Percentiles rank a stretch among this genome's conserved stretches.
These are phyloP conservation scores for Silene coronaria DNA, from an alignment of 179 eudicot species.

Conservation along the genomic window DNA sequence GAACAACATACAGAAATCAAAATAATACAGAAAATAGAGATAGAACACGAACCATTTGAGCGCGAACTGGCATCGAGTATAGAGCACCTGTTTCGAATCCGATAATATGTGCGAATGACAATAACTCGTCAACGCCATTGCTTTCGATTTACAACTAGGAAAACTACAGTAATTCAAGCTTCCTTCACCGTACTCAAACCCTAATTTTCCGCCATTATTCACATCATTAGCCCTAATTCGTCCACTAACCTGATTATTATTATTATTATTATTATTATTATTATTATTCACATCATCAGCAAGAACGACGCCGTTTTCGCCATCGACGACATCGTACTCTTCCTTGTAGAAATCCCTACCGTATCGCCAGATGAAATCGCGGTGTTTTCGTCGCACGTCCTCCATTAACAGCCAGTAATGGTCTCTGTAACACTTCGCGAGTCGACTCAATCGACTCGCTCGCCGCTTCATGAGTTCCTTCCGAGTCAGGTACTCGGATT, in stretches of 20 bases:
- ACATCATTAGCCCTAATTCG: constrained; percentile 1
- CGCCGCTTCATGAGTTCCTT: constrained; percentile 46
- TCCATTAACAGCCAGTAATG: constrained; percentile 61
- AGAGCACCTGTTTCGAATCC: constrained; percentile 52
- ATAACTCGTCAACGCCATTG: constrained; percentile 53
- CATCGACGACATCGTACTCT: constrained; percentile 9
- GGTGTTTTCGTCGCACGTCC: constrained; percentile 35
- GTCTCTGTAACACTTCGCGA: constrained; percentile 33
- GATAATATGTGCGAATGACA: constrained; percentile 47
- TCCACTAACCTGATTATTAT: neutral
- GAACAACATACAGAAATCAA: neutral
- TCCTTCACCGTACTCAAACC: constrained; percentile 23
- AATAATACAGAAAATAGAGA: neutral
- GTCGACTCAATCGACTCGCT: constrained; percentile 33
- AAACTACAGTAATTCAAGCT: constrained; percentile 31
- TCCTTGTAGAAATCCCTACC: constrained; percentile 30
- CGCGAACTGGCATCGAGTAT: constrained; percentile 41
- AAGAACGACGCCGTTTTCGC: neutral
- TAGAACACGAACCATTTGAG: constrained; percentile 33
- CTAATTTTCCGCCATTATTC: constrained; percentile 11
- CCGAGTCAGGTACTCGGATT: constrained; percentile 41
- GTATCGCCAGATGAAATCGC: constrained; percentile 42
- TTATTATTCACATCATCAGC: neutral
- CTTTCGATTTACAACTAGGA: constrained; percentile 43
- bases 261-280: neutral